Conservation (phyloP, 2,329 filamentous ascomycete species). For the Ophiostoma sp. region DNA sequence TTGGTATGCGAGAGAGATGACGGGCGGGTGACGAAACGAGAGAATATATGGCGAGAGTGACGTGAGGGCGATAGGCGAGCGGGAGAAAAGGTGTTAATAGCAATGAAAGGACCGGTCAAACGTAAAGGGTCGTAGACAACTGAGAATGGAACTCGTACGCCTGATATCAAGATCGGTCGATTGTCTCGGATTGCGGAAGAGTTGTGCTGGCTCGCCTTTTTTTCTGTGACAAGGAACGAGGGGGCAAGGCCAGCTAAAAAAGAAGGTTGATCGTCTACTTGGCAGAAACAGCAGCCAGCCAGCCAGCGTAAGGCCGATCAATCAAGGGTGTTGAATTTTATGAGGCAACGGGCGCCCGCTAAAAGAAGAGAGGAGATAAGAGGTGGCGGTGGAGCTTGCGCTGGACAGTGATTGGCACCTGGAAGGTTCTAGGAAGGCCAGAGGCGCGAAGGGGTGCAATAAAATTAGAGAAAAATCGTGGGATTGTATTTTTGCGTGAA, state of each 20-base stretch:
- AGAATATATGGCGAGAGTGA: neutral
- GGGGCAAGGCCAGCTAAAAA: slow-evolving; percentile 11
- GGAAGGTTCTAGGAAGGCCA: neutral
- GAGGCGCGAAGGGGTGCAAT: neutral
- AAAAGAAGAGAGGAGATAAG: slow-evolving; percentile 10
- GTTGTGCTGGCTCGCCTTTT: neutral
- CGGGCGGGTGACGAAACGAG: neutral
- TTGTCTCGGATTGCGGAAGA: neutral
- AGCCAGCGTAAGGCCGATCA: slow-evolving; percentile 16
- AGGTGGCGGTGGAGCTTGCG: slow-evolving; percentile 9
- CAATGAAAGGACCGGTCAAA: neutral
- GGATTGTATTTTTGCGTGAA: too few species aligned
- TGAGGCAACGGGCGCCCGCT: neutral
- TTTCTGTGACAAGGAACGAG: slow-evolving; percentile 7
- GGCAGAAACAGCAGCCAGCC: neutral
- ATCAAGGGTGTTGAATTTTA: slow-evolving; percentile 1
- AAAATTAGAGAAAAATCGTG: neutral
- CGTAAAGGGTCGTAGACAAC: neutral
- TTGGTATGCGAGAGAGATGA: neutral
- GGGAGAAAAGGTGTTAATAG: neutral
- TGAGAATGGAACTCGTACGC: neutral
- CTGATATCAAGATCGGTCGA: neutral
- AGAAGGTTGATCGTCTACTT: slow-evolving; percentile 16
- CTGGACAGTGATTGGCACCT: slow-evolving; percentile 7
- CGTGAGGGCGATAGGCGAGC: neutral